phyloP scores from a whole-genome alignment of 768 basidiomycete species.

The Pilatotrama ljubarskyi region DNA sequence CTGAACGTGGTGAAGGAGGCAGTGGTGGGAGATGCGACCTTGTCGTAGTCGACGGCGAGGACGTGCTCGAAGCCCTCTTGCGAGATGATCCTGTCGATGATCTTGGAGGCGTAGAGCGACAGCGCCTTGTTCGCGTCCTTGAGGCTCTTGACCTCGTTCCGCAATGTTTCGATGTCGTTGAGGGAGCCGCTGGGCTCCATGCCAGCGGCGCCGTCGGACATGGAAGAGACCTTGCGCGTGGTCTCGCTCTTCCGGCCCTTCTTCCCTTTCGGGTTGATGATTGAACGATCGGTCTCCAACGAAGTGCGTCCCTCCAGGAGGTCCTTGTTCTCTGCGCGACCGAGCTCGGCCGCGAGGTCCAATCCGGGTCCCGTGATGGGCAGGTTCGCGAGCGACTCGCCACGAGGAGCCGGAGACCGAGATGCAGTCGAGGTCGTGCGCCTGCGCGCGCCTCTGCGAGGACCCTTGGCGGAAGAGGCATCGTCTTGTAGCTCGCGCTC shows the following conservation, averaged over 20 bases:
- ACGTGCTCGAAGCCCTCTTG: slow-evolving; percentile 98
- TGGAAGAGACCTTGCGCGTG: slow-evolving; percentile 33
- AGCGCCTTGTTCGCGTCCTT: slow-evolving; percentile 96
- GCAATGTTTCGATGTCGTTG: slow-evolving; percentile 72
- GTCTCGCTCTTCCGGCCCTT: slow-evolving; percentile 33
- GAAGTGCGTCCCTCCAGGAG: slow-evolving; percentile 57
- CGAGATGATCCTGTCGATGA: slow-evolving; percentile 94
- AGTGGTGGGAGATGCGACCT: slow-evolving; percentile 48
- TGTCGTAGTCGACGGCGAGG: slow-evolving; percentile 89
- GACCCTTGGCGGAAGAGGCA: slow-evolving; percentile 7
- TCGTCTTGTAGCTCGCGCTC: slow-evolving; percentile 5
- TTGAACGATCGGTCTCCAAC: slow-evolving; percentile 51
- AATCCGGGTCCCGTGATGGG: slow-evolving; percentile 88
- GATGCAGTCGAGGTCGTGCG: slow-evolving; percentile 33
- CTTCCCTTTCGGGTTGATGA: slow-evolving; percentile 45
- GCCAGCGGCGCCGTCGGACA: slow-evolving; percentile 40
- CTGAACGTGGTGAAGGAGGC: slow-evolving; percentile 34
- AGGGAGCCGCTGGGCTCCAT: slow-evolving; percentile 44
- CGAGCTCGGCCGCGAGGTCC: slow-evolving; percentile 89
- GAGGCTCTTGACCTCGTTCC: slow-evolving; percentile 86
- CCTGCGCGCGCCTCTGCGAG: slow-evolving; percentile 18
- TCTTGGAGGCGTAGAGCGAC: slow-evolving; percentile 94
- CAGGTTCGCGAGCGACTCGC: slow-evolving; percentile 83
- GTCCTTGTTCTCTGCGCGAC: slow-evolving; percentile 88
- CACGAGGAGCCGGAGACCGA: slow-evolving; percentile 52